A percentile compares a stretch with the other conserved stretches of the same genome.
Conservation (phyloP, 495 filamentous ascomycete genomes). For the Lophium mytilinum region DNA sequence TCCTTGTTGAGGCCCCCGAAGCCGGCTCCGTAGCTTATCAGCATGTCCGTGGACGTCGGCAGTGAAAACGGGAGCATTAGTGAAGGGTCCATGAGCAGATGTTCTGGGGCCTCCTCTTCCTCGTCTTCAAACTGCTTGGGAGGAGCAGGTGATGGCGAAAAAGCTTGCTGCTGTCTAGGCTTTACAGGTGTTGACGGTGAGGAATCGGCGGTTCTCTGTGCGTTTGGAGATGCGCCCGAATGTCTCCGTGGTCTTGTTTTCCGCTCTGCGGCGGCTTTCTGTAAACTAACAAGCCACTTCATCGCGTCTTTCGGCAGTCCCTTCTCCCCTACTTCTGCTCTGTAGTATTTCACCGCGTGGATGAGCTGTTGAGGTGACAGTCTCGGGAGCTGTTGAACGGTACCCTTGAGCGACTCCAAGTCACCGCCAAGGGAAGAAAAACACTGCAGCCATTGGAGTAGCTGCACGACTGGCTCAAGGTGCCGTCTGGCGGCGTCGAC, state of each 20-base stretch:
- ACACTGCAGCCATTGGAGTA: slow-evolving; percentile 96
- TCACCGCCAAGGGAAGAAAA: slow-evolving; percentile 96
- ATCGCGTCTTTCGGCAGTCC: slow-evolving; percentile 74
- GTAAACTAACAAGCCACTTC: slow-evolving; percentile 76
- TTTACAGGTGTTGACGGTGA: slow-evolving; percentile 19
- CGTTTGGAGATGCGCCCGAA: slow-evolving; percentile 21
- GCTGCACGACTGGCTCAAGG: slow-evolving; percentile 82
- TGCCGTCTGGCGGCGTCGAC: slow-evolving; percentile 76
- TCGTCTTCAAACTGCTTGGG: slow-evolving; percentile 15
- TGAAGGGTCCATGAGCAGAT: slow-evolving; percentile 76
- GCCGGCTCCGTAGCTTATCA: slow-evolving; percentile 88
- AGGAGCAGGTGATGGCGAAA: slow-evolving; percentile 17
- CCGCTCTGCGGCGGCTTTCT: slow-evolving; percentile 58
- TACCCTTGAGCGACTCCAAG: slow-evolving; percentile 72
- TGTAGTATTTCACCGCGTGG: slow-evolving; percentile 85
- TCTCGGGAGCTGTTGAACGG: slow-evolving; percentile 76
- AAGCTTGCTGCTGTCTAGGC: slow-evolving; percentile 2
- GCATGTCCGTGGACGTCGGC: slow-evolving; percentile 94
- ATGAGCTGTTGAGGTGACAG: slow-evolving; percentile 84
- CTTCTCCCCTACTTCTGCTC: slow-evolving; percentile 92
- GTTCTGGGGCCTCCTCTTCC: slow-evolving; percentile 53
- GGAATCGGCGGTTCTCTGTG: slow-evolving; percentile 8
- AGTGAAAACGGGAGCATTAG: slow-evolving; percentile 91
- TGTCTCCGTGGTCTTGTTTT: slow-evolving; percentile 38
- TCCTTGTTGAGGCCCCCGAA: slow-evolving; percentile 90